Evolutionary conservation across 2,329 filamentous ascomycete genomes (phyloP), one percentile per base, ranked within the genome.

Genomic region (Talaromyces sp.): DNA sequence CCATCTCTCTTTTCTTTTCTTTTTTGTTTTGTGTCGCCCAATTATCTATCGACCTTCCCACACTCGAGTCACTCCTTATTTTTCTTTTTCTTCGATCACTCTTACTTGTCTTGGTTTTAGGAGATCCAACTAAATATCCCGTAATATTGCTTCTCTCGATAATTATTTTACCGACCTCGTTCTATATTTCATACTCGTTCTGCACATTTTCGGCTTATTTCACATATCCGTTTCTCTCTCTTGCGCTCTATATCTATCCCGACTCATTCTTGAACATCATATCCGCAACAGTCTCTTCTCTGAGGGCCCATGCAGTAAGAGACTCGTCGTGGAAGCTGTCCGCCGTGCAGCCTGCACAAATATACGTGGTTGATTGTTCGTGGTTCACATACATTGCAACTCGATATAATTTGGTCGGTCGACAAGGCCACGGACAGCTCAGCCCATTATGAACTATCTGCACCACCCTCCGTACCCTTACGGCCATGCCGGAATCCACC

Each of bases 391-490:
- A 21, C n/a, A 21, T 7, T 14, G 35, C 31, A 18, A 8, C 50
- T 54, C 28, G 6, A 31, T 54, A 54, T 54, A 54, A 3, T 37
- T 14, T 31, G n/a, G 21, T 35, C 16, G 12, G 21, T 48, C 25
- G 6, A 50, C 2, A 35, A 9, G 31, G 4, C 8, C 2, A 21
- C 21, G n/a, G 31, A 35, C 50, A 23, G 28, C n/a, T 6, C 18
- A 54, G 21, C 28, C 31, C 35, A 66, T 61, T 66, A 78, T 78
- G 76, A 77, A 73, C 58, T 78, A 56, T 37, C 18, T 60, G 75
- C 62, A 69, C 76, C 16, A 74, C 62, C 72, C 74, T 44, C 69
- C 75, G 61, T 78, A 74, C 67, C 67, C 69, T 33, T 78, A 73
- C 61, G 66, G 70, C 61, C 74, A 76, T 67, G 64, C 70, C 48